Base-by-base conservation (phyloP, 2,329 filamentous ascomycete genomes). In the Aureobasidium lini region DNA sequence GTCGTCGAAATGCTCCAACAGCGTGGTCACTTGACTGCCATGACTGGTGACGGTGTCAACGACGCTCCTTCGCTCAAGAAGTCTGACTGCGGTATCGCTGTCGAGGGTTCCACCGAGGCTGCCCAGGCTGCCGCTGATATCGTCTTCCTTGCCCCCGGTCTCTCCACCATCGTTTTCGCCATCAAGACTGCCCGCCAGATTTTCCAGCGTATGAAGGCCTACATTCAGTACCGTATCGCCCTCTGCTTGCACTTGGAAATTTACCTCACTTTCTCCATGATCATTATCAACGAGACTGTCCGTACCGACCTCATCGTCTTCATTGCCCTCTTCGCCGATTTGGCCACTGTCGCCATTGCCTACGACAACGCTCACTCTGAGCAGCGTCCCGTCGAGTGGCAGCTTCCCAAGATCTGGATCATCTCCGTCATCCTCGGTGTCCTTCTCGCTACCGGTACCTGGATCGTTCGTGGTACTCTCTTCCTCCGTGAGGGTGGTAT, bases 321-420 rank as follows among this genome's bases (percentile, higher is more conserved):
- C 80, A 84, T 90, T 65, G 87, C 87, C 62, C 79, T 90, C 31
- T 90, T 90, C 75, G 87, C 87, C 66, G 87, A 90, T 81, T 76
- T 90, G 75, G 87, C 87, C 62, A 90, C 87, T 63, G 87, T 90
- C 65, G 87, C 87, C 62, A 84, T 90, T 60, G 87, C 87, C 50
- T 90, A 90, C 77, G 87, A 90, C 71, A 89, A 90, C 71, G 87
- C 87, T 48, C 84, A 89, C 76, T 89, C 84, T 67, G 87, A 90
- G 70, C 80, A 80, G 62, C 84, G 87, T 40, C 87, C 87, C 13
- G 87, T 90, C 67, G 87, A 90, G 73, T 90, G 87, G 87, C 87
- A 90, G 76, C 73, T 90, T 64, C 86, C 87, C 64, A 90, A 90
- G 81, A 90, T 90, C 71, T 90, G 87, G 87, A 81, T 90, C 65